phyloP scores from a whole-genome alignment of 805 yeast species.

The Metschnikowia proteae region DNA sequence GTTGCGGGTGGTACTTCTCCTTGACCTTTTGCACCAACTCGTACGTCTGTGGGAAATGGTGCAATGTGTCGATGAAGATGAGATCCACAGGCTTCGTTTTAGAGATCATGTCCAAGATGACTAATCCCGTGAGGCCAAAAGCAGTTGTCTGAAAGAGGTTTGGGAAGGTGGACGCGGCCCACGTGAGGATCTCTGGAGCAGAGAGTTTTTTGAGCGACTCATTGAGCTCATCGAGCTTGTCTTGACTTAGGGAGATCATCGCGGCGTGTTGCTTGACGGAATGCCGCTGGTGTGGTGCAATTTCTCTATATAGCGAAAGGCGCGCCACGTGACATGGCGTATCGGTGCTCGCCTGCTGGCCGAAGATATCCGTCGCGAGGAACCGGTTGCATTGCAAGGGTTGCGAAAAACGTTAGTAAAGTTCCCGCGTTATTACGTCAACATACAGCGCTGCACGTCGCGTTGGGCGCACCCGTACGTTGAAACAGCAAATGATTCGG shows the following conservation, averaged over 20 bases:
- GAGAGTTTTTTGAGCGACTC: conserved; percentile 48
- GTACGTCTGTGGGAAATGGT: conserved; percentile 92
- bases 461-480: too few species aligned
- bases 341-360: background rate
- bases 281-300: too few species aligned
- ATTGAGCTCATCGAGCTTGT: conserved; percentile 66
- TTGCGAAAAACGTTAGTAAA: too few species aligned
- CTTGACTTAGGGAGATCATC: conserved; percentile 25
- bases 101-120: conserved; percentile 77
- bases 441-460: too few species aligned
- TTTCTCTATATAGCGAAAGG: background rate
- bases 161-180: conserved; percentile 86
- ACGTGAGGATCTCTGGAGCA: conserved; percentile 71
- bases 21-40: conserved; percentile 62
- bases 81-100: conserved; percentile 54
- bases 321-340: conserved; percentile 18
- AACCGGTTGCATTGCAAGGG: background rate
- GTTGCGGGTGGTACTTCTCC: conserved; percentile 48
- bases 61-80: conserved; percentile 84
- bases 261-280: background rate
- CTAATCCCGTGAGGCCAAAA: conserved; percentile 89
- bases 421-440: too few species aligned
- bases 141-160: conserved; percentile 88
- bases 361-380: background rate
- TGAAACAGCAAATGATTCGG: too few species aligned